phyloP scores from a whole-genome alignment of 2,329 filamentous ascomycete genomes.

The Pyricularia pennisetigena region DNA sequence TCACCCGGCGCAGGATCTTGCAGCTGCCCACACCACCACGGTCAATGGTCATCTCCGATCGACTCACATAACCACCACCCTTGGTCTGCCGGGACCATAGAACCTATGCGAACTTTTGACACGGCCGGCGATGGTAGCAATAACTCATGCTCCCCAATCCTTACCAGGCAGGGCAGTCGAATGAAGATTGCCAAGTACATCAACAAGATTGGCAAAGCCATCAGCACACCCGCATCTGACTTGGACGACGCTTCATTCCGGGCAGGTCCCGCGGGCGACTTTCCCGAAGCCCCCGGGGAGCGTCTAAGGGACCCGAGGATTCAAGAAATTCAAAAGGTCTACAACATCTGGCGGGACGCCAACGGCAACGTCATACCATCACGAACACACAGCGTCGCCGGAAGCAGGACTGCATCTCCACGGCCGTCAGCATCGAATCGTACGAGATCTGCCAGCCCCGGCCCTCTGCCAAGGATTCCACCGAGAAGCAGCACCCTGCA shows the following conservation, averaged over 20 bases:
- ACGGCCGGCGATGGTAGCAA: neutral
- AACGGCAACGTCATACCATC: neutral
- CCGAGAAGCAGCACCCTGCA: neutral
- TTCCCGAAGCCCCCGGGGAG: conserved; percentile 27
- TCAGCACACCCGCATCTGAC: conserved; percentile 37
- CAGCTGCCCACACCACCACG: neutral
- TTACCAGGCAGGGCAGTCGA: conserved; percentile 20
- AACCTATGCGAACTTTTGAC: neutral
- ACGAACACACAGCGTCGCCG: neutral
- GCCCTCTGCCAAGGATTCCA: neutral
- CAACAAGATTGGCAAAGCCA: conserved; percentile 28
- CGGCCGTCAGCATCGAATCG: neutral
- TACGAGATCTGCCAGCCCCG: neutral
- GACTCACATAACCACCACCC: neutral
- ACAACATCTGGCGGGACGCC: neutral
- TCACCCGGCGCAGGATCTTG: neutral
- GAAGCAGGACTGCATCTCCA: neutral
- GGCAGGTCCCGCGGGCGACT: conserved; percentile 34
- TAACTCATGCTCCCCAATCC: neutral
- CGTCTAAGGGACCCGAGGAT: neutral
- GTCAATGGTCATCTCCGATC: neutral
- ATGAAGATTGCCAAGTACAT: conserved; percentile 32
- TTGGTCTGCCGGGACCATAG: neutral
- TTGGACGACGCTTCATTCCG: conserved; percentile 39
- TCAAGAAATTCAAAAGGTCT: neutral